These are phyloP conservation scores for Cercophora samala DNA, from an alignment of 495 filamentous ascomycete genomes.

Conservation along the genomic window DNA sequence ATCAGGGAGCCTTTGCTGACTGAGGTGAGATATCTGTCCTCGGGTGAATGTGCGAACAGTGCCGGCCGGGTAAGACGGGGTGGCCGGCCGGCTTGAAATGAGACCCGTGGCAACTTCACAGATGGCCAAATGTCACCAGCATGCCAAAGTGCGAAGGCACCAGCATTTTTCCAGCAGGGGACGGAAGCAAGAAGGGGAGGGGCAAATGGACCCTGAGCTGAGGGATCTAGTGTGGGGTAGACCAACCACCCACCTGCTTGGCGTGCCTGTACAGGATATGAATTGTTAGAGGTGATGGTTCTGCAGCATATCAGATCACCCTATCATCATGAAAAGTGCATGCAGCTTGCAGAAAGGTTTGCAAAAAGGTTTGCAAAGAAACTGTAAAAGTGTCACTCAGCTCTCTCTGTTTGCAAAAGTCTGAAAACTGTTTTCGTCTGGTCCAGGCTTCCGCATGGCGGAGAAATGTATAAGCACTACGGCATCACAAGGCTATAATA, in stretches of 20 bases:
- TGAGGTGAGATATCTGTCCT: neutral
- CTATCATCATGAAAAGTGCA: neutral
- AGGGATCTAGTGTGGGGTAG: slow-evolving; percentile 5
- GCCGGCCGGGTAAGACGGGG: slow-evolving; percentile 2
- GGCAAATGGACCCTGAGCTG: slow-evolving; percentile 17
- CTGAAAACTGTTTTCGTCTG: neutral
- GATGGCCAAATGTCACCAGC: neutral
- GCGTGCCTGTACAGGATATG: slow-evolving; percentile 6
- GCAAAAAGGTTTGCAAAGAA: neutral
- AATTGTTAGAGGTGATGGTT: neutral
- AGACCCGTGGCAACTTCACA: slow-evolving; percentile 8
- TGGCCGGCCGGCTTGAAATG: neutral
- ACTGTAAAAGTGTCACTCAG: neutral
- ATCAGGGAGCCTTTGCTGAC: neutral
- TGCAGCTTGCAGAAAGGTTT: neutral
- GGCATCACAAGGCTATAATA: neutral
- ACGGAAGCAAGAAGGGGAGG: slow-evolving; percentile 5
- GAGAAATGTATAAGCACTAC: neutral
- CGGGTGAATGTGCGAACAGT: neutral
- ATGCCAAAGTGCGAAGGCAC: slow-evolving; percentile 2
- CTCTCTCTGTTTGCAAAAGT: neutral
- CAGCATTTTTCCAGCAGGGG: neutral
- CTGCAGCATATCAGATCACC: neutral
- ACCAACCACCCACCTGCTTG: neutral
- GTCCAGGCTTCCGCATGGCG: neutral